A percentile compares a stretch with the other conserved stretches of the same genome.
Conservation (phyloP, 2,329 filamentous ascomycete genomes). For the Endothia cerciana region DNA sequence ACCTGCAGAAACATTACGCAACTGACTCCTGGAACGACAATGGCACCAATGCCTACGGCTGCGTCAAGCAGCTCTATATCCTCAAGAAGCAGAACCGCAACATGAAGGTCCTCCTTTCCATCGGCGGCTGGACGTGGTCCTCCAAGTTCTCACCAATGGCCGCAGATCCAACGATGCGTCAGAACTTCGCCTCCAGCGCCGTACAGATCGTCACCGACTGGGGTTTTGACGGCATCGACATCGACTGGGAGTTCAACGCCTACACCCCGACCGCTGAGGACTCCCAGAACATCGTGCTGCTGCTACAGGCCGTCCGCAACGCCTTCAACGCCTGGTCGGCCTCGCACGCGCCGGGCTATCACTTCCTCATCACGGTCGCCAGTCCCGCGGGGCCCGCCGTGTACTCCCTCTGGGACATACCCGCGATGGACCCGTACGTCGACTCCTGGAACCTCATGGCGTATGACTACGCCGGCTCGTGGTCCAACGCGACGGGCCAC, state of each 20-base stretch:
- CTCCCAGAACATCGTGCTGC: conserved; percentile 45
- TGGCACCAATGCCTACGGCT: conserved; percentile 71
- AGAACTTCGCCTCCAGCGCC: conserved; percentile 69
- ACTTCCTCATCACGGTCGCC: conserved; percentile 41
- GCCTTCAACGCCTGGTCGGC: conserved; percentile 40
- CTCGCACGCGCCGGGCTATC: conserved; percentile 37
- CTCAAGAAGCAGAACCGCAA: conserved; percentile 77
- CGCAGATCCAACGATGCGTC: conserved; percentile 63
- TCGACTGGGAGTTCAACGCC: conserved; percentile 61
- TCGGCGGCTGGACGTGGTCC: conserved; percentile 82
- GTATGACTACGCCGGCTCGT: conserved; percentile 71
- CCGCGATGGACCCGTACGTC: conserved; percentile 50
- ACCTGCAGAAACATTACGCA: conserved; percentile 70
- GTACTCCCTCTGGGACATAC: conserved; percentile 49
- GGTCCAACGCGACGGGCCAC: conserved; percentile 64
- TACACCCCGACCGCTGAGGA: conserved; percentile 40
- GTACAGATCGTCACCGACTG: conserved; percentile 72
- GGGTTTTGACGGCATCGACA: conserved; percentile 61
- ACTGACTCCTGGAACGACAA: conserved; percentile 66
- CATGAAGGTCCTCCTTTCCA: conserved; percentile 77
- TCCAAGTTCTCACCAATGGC: conserved; percentile 68
- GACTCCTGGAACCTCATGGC: conserved; percentile 67
- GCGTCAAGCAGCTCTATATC: conserved; percentile 75
- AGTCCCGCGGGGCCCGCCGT: conserved; percentile 47
- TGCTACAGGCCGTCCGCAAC: conserved; percentile 48